These are phyloP conservation scores for Vitis rotundifolia DNA, from an alignment of 164 flowering plant genomes.

Conservation along the genomic window DNA sequence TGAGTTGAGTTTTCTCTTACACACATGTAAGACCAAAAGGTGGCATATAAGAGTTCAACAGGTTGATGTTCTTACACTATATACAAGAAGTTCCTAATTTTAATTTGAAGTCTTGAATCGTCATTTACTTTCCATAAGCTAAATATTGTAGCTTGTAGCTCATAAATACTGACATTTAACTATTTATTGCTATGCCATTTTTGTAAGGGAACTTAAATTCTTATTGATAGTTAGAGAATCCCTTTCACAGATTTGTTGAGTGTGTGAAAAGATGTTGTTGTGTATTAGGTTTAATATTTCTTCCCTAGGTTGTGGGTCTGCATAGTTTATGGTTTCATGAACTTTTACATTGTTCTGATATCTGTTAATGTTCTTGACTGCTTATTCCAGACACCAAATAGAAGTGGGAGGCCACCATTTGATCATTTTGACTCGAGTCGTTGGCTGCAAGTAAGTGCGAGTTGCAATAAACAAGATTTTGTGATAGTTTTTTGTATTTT, in stretches of 20 bases:
- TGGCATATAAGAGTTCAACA: background rate
- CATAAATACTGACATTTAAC: background rate
- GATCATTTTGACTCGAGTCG: slow-evolving; percentile 78
- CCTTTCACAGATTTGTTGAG: background rate
- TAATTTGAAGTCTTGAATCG: background rate
- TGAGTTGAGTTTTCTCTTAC: no score
- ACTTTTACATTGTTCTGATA: background rate
- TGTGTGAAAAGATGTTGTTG: background rate
- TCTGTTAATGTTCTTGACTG: slow-evolving; percentile 7
- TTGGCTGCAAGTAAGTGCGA: slow-evolving; percentile 77
- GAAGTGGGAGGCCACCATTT: slow-evolving; percentile 76
- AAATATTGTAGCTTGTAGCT: background rate
- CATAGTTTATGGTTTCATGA: background rate
- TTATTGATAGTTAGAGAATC: background rate
- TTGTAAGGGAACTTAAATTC: background rate
- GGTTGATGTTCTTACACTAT: background rate
- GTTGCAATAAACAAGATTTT: background rate
- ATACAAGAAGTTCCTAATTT: background rate
- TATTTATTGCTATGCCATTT: background rate
- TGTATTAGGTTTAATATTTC: background rate
- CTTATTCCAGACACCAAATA: slow-evolving; percentile 65
- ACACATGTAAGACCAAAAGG: no score
- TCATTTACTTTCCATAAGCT: background rate
- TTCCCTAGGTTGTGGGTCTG: background rate
- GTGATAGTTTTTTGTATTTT: no score